phyloP scores from a whole-genome alignment of 2,329 filamentous ascomycete genomes.

The Sporothrix dimorphospora region DNA sequence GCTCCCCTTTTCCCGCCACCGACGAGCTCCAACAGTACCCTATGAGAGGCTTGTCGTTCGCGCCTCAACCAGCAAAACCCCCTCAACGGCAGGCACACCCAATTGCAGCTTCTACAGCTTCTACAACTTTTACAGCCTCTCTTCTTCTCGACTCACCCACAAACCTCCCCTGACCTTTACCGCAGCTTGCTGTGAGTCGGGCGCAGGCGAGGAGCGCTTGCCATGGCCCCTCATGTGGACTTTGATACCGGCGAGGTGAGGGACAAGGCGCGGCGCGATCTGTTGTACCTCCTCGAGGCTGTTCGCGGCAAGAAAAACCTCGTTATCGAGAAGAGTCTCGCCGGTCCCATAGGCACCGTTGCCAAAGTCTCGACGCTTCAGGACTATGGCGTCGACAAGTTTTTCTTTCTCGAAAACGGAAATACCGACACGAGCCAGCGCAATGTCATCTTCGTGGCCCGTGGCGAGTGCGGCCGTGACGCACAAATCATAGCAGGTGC shows the following conservation, averaged over 20 bases:
- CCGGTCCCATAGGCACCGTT: conserved; percentile 85
- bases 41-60: no score
- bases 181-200: neutral
- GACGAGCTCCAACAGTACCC: no score
- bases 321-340: conserved; percentile 86
- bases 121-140: neutral
- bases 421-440: conserved; percentile 94
- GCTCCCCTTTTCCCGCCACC: no score
- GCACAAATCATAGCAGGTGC: conserved; percentile 86
- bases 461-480: conserved; percentile 85
- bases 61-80: neutral
- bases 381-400: conserved; percentile 96
- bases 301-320: conserved; percentile 98
- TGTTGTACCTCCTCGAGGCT: conserved; percentile 91
- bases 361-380: conserved; percentile 95
- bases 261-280: conserved; percentile 82
- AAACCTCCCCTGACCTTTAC: neutral
- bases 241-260: conserved; percentile 77
- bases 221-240: conserved; percentile 69
- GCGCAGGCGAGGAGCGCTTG: conserved; percentile 44
- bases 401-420: conserved; percentile 94
- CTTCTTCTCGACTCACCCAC: neutral
- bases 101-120: neutral
- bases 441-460: conserved; percentile 91
- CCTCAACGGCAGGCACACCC: neutral